phyloP scores from a whole-genome alignment of 176 grass and related monocot genomes.

The Eleusine indica region DNA sequence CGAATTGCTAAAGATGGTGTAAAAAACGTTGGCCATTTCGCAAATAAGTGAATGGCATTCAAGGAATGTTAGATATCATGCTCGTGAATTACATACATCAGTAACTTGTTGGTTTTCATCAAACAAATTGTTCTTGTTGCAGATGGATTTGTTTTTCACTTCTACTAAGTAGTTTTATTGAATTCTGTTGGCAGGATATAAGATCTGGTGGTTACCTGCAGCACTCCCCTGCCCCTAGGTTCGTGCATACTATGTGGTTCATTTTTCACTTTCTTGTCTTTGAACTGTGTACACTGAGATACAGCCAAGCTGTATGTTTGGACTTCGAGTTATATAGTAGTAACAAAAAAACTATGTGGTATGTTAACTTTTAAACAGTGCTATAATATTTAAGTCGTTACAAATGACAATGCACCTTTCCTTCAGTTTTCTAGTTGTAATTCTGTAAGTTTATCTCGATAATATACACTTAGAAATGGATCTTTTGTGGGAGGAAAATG shows the following conservation, averaged over 20 bases:
- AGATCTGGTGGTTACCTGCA: not conserved
- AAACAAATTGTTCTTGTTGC: not conserved
- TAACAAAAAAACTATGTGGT: not conserved
- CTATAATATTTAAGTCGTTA: not conserved
- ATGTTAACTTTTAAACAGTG: too few relatives aligned
- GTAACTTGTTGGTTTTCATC: too few relatives aligned
- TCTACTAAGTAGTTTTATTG: not conserved
- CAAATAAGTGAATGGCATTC: too few relatives aligned
- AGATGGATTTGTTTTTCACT: not conserved
- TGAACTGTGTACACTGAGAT: not conserved
- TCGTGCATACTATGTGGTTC: not conserved
- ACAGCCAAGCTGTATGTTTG: not conserved
- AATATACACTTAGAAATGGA: too few relatives aligned
- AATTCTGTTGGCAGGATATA: not conserved
- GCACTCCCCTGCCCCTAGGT: not conserved
- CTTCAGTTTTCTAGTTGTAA: too few relatives aligned
- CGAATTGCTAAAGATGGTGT: too few relatives aligned
- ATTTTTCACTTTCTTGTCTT: not conserved
- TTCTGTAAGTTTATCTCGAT: too few relatives aligned
- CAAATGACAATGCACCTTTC: too few relatives aligned
- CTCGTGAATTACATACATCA: too few relatives aligned
- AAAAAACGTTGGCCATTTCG: too few relatives aligned
- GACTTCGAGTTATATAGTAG: not conserved
- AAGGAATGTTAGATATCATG: too few relatives aligned
- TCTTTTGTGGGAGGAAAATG: too few relatives aligned